A percentile compares a stretch with the other conserved stretches of the same genome.
phyloP scores from a whole-genome alignment of 495 filamentous ascomycete species.

The Penicillium dipodomyicola region DNA sequence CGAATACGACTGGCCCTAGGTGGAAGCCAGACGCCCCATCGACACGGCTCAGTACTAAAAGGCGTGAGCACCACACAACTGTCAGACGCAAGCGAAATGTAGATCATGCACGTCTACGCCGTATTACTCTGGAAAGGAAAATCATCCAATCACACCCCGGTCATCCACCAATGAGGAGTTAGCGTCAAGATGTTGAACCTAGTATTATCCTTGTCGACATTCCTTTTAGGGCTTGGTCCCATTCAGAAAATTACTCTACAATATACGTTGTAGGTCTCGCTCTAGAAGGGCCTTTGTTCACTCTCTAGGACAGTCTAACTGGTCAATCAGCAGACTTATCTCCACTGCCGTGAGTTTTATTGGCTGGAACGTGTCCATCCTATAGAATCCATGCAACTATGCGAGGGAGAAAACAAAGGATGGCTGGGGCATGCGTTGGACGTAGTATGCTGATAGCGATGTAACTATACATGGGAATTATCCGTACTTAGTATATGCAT shows the following conservation, averaged over 20 bases:
- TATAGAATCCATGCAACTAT: constrained; percentile 2
- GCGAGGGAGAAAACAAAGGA: not conserved
- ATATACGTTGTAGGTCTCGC: not conserved
- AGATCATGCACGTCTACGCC: constrained; percentile 7
- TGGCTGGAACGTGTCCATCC: constrained; percentile 29
- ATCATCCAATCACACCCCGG: not conserved
- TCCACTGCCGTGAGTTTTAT: constrained; percentile 11
- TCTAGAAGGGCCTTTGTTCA: constrained; percentile 1
- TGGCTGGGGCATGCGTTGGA: not conserved
- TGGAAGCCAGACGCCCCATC: not conserved
- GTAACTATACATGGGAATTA: not conserved
- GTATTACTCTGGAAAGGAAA: not conserved
- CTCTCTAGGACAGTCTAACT: not conserved
- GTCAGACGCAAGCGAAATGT: constrained; percentile 7
- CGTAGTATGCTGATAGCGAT: not conserved
- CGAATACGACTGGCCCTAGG: not conserved
- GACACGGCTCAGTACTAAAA: not conserved
- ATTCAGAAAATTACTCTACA: not conserved
- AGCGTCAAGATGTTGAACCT: not conserved
- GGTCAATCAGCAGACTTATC: not conserved
- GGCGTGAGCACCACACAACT: not conserved
- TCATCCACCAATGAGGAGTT: not conserved
- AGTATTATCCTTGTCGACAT: not conserved
- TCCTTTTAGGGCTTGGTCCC: not conserved
- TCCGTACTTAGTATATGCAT: not conserved